phyloP scores from a whole-genome alignment of 306 rosid genomes.

The apple (Malus domestica) region DNA sequence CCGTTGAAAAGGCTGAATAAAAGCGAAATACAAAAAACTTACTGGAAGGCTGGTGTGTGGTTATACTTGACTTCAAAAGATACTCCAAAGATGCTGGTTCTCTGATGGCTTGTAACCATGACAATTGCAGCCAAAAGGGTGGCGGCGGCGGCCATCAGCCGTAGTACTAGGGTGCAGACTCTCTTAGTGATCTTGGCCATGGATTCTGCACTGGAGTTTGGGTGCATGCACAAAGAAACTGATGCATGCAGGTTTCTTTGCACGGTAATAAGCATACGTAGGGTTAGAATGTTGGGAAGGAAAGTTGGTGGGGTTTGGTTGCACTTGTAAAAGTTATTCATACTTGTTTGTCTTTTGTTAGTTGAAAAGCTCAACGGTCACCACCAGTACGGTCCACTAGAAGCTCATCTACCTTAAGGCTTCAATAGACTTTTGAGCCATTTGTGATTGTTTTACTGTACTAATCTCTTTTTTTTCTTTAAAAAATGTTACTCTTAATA shows the following conservation, averaged over 20 bases:
- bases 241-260: too few relatives aligned
- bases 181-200: conserved; percentile 38
- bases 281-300: not conserved
- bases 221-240: not conserved
- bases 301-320: conserved; percentile 2
- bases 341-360: conserved; percentile 17
- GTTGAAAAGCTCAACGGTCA: conserved; percentile 37
- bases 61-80: conserved; percentile 64
- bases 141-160: conserved; percentile 61
- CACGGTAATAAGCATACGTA: not conserved
- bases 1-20: not conserved
- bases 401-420: not conserved
- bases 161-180: conserved; percentile 35
- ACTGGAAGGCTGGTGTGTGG: conserved; percentile 63
- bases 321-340: not conserved
- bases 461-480: too few relatives aligned
- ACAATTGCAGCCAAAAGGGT: conserved; percentile 62
- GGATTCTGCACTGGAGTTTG: not conserved
- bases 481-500: too few relatives aligned
- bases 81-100: conserved; percentile 20
- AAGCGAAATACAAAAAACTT: conserved; percentile 1
- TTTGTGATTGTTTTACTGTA: not conserved
- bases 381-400: conserved; percentile 2
- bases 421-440: not conserved
- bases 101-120: conserved; percentile 74